These are phyloP conservation scores for Paramecium bursaria DNA, from an alignment of 73 alveolate genomes.

Conservation along the genomic window DNA sequence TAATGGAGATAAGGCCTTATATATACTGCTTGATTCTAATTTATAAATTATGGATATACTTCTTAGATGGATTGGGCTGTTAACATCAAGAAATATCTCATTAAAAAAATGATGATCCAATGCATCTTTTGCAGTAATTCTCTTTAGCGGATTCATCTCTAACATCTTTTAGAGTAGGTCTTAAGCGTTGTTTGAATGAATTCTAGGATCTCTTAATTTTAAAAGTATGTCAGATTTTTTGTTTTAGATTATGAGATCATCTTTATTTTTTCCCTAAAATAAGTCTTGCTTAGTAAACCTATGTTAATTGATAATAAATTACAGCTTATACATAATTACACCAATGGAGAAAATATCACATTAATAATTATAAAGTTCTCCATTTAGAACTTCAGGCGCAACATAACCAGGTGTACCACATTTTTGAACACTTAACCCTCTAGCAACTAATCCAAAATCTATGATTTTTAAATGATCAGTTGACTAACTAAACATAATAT, in stretches of 20 bases:
- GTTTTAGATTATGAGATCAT: conserved; percentile 14
- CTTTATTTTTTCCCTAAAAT: conserved; percentile 23
- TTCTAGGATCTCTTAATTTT: not conserved
- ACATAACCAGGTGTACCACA: not conserved
- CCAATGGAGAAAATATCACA: no score
- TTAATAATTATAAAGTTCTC: no score
- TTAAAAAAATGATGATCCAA: no score
- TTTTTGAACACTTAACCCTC: not conserved
- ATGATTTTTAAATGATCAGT: not conserved
- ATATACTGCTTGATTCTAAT: not conserved
- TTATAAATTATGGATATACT: not conserved
- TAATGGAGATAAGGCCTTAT: not conserved
- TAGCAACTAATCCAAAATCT: not conserved
- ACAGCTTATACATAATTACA: no score
- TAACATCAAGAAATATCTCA: not conserved
- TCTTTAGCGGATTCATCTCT: not conserved
- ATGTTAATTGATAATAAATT: no score
- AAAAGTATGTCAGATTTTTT: not conserved
- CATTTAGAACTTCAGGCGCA: no score
- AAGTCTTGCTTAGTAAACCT: not conserved
- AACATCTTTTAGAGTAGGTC: no score
- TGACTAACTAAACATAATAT: not conserved
- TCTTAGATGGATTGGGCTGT: not conserved
- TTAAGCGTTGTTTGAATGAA: not conserved
- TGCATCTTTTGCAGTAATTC: not conserved